Conservation (phyloP, 73 alveolate species). For the Breviolum minutum region DNA sequence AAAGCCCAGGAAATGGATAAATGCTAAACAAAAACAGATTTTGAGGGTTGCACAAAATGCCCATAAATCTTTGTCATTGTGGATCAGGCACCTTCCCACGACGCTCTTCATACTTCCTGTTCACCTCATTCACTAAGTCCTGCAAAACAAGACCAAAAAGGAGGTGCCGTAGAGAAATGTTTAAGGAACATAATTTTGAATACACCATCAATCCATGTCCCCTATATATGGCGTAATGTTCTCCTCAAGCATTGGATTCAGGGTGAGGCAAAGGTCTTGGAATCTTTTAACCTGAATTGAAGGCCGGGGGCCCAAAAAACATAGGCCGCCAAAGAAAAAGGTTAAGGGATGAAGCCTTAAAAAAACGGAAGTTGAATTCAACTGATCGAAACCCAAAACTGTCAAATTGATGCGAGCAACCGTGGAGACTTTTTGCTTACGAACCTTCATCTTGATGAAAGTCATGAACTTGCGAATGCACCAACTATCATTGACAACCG, state of each 20-base stretch:
- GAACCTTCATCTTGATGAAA: constrained; percentile 30
- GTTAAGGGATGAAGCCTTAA: too few species aligned
- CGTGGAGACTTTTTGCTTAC: background rate
- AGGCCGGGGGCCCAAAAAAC: background rate
- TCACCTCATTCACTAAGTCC: background rate
- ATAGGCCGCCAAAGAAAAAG: background rate
- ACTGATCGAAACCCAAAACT: background rate
- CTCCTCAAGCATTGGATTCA: background rate
- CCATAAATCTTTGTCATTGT: too few species aligned
- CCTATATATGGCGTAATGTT: too few species aligned
- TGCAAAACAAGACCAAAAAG: too few species aligned
- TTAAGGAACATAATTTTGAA: too few species aligned
- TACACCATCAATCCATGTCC: too few species aligned
- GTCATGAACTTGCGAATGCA: background rate
- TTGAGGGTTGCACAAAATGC: background rate
- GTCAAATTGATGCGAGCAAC: background rate
- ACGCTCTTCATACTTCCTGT: background rate
- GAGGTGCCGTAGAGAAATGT: too few species aligned
- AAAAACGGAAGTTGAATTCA: too few species aligned
- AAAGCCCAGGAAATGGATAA: background rate
- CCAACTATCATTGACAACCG: background rate
- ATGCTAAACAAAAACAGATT: background rate
- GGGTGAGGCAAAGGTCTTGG: background rate
- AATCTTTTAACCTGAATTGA: background rate
- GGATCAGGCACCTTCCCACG: background rate